Percentiles rank a stretch among this genome's conserved stretches.
These are phyloP conservation scores for Gossypium davidsonii DNA, from an alignment of 441 rosid species.

Conservation along the genomic window DNA sequence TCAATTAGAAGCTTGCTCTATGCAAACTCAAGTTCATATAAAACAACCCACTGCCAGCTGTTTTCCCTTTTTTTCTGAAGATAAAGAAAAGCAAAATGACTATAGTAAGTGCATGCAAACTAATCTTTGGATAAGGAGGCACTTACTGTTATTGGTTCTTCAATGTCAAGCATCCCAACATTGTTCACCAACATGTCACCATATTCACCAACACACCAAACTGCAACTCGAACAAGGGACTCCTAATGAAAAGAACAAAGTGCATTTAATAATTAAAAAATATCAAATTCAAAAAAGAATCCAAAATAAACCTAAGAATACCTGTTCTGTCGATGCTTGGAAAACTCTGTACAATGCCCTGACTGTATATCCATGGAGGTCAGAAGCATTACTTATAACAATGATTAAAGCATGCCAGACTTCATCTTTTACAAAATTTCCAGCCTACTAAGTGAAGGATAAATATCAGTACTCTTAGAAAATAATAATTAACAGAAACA, in stretches of 20 bases:
- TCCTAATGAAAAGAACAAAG: slow-evolving; percentile 41
- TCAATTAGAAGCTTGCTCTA: slow-evolving; percentile 10
- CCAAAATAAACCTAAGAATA: slow-evolving; percentile 21
- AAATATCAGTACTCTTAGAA: slow-evolving; percentile 26
- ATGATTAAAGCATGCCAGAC: slow-evolving; percentile 92
- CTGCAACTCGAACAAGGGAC: slow-evolving; percentile 88
- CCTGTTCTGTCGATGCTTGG: slow-evolving; percentile 80
- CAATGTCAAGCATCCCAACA: slow-evolving; percentile 74
- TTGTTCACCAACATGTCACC: slow-evolving; percentile 90
- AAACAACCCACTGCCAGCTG: neutral
- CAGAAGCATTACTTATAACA: slow-evolving; percentile 89
- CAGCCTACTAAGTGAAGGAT: slow-evolving; percentile 75
- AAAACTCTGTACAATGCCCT: slow-evolving; percentile 80
- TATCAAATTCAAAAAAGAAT: neutral
- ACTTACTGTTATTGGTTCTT: slow-evolving; percentile 88
- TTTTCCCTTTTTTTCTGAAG: neutral
- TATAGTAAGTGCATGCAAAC: slow-evolving; percentile 18
- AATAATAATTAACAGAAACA: slow-evolving; percentile 10
- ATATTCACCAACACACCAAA: slow-evolving; percentile 99
- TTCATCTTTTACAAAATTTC: slow-evolving; percentile 95
- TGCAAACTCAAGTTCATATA: neutral
- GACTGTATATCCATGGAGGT: slow-evolving; percentile 92
- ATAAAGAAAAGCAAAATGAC: neutral
- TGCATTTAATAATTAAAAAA: slow-evolving; percentile 19
- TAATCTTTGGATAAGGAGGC: slow-evolving; percentile 11